Base-by-base conservation (phyloP, 805 yeast species). In the Lipomyces starkeyi region DNA sequence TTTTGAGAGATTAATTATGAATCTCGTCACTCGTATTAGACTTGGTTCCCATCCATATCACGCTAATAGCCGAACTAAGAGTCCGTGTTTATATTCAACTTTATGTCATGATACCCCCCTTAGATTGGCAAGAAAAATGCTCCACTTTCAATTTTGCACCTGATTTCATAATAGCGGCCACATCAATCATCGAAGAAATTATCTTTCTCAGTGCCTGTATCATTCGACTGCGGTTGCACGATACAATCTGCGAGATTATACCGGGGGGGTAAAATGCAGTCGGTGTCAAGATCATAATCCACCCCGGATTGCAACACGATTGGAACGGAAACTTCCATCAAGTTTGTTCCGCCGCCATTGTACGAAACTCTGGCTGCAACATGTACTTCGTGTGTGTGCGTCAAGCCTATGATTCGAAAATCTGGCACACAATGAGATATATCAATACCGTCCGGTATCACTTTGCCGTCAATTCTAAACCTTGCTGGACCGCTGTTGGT, bases 251-350 rank as follows among this genome's bases (percentile, higher is more conserved):
- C 49, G 20, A 58, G 43, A n/a, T 63, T 61, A 22, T 64, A 64
- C 3, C 61, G 63, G 7, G 69, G 69, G 47, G 69, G 69, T 52
- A 66, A 29, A 20, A 58, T 55, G 20, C 35, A 11, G 54, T 25
- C 20, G 20, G 37, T 37, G 14, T 61, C 68, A 27, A 49, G 55
- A 58, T 65, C 68, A 27, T 29, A 65, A 56, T 49, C 65, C 20
- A 61, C 59, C 6, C 59, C 65, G 27, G 68, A 22, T 13, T 49
- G 40, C 11, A 65, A 53, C 17, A 34, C 43, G 6, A 53, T 27
- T 13, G 58, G 47, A 14, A 40, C 43, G 14, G 40, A 47, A 4
- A 62, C 63, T 14, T 47, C 58, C n/a, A 66, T 40, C 22, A 29
- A 14, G 37, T 55, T 62, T 11, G 49, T 59, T 35, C 58, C 37